These are phyloP conservation scores for Cutaneotrichosporon spelunceum DNA, from an alignment of 1,284 basidiomycete genomes.

Conservation along the genomic window DNA sequence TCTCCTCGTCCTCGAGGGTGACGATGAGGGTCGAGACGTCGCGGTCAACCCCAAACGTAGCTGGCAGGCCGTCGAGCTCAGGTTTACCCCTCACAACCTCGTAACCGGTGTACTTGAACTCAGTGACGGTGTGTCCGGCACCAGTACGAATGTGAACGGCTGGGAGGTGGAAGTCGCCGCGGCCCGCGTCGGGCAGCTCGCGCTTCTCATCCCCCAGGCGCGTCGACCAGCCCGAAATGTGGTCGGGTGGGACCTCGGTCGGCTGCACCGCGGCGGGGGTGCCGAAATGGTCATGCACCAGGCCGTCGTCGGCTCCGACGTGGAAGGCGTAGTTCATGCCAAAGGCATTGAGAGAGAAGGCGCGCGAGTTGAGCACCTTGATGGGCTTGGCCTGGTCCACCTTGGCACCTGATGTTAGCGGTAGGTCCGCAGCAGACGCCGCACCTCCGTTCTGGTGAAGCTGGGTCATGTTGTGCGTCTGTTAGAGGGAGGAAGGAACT, in stretches of 20 bases:
- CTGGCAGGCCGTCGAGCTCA: slow-evolving; percentile 24
- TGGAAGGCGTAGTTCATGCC: slow-evolving; percentile 7
- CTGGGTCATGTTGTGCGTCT: slow-evolving; percentile 7
- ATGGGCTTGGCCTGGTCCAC: background rate
- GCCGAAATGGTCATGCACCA: slow-evolving; percentile 33
- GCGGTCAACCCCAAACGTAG: slow-evolving; percentile 24
- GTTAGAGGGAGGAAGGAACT: background rate
- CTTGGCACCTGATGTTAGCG: background rate
- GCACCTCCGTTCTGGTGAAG: slow-evolving; percentile 1
- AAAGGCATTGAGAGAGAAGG: slow-evolving; percentile 7
- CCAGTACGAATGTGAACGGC: slow-evolving; percentile 25
- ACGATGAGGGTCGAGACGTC: slow-evolving; percentile 12
- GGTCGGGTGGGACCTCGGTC: background rate
- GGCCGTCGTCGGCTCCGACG: slow-evolving; percentile 25
- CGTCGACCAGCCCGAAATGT: slow-evolving; percentile 5
- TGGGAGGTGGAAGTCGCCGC: slow-evolving; percentile 36
- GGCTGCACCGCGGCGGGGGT: slow-evolving; percentile 8
- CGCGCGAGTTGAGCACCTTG: background rate
- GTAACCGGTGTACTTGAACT: slow-evolving; percentile 27
- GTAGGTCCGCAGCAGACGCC: background rate
- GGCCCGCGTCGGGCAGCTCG: slow-evolving; percentile 34
- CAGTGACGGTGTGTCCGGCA: slow-evolving; percentile 23
- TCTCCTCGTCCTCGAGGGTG: slow-evolving; percentile 17
- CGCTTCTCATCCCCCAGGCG: slow-evolving; percentile 11
- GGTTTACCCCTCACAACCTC: slow-evolving; percentile 27